A percentile compares a stretch with the other conserved stretches of the same genome.
These are phyloP conservation scores for Tetrahymena malaccensis DNA, from an alignment of 73 alveolate genomes.

Conservation along the genomic window DNA sequence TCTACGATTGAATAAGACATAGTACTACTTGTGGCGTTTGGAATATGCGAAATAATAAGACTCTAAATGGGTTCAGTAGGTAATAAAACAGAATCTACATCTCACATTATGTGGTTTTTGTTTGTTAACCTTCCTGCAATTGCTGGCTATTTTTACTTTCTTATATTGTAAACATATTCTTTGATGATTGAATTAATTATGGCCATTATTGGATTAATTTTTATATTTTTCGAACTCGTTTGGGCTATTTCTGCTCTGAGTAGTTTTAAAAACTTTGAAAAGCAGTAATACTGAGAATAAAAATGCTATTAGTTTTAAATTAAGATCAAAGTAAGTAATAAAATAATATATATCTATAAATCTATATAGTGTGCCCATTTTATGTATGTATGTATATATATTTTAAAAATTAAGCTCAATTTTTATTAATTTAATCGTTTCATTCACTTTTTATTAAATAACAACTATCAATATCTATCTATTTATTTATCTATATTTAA, in stretches of 20 bases:
- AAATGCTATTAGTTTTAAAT: neutral
- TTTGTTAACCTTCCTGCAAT: neutral
- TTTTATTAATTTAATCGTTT: neutral
- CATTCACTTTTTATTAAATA: neutral
- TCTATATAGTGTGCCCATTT: too few species aligned
- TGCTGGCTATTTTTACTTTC: neutral
- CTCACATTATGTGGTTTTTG: constrained; percentile 6
- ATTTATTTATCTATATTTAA: neutral
- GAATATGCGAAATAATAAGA: constrained; percentile 15
- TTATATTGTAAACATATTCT: neutral
- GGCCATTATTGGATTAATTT: neutral
- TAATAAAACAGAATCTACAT: constrained; percentile 28
- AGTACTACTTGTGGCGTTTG: neutral
- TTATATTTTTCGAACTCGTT: neutral
- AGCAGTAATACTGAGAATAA: neutral
- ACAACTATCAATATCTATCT: neutral
- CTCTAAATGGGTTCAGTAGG: constrained; percentile 28
- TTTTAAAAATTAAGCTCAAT: neutral
- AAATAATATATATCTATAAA: too few species aligned
- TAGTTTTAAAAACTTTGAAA: neutral
- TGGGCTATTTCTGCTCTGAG: neutral
- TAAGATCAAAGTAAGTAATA: neutral
- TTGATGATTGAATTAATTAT: neutral
- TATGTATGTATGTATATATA: neutral
- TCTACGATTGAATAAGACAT: constrained; percentile 15